phyloP scores from a whole-genome alignment of 805 yeast genomes.

The Yarrowia keelungensis region DNA sequence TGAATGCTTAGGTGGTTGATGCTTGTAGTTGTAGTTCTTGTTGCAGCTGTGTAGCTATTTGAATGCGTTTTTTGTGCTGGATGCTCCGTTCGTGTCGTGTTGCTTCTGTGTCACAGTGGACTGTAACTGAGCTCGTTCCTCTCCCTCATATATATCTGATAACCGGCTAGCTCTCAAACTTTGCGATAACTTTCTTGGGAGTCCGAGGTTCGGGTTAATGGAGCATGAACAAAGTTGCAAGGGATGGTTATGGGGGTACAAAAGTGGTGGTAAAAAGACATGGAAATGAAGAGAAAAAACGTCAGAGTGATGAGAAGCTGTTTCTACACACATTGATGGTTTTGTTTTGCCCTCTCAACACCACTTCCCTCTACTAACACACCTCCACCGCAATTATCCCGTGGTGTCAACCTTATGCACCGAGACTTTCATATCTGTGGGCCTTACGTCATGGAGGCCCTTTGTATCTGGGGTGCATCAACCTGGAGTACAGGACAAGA shows the following conservation, averaged over 20 bases:
- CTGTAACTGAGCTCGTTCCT: background rate
- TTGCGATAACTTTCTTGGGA: constrained; percentile 11
- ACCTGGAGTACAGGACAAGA: background rate
- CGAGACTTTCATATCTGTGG: constrained; percentile 13
- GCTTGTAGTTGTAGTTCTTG: too few species aligned
- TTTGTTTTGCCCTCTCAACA: too few species aligned
- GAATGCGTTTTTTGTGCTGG: too few species aligned
- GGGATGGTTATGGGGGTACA: too few species aligned
- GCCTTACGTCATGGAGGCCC: constrained; percentile 29
- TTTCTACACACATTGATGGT: too few species aligned
- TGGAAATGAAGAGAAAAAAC: too few species aligned
- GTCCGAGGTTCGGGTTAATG: constrained; percentile 34
- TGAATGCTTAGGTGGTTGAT: too few species aligned
- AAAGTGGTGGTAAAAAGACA: too few species aligned
- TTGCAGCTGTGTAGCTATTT: background rate
- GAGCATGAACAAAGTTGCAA: background rate
- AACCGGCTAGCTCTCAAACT: constrained; percentile 9
- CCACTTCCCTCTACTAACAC: too few species aligned
- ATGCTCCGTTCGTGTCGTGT: background rate
- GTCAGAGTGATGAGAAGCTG: too few species aligned
- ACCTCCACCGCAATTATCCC: constrained; percentile 1
- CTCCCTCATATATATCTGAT: constrained; percentile 2
- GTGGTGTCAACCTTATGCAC: background rate
- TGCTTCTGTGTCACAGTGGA: background rate
- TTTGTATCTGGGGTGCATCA: constrained; percentile 14